These are phyloP conservation scores for Candida xiaguanensis DNA, from an alignment of 805 yeast species.

Conservation along the genomic window DNA sequence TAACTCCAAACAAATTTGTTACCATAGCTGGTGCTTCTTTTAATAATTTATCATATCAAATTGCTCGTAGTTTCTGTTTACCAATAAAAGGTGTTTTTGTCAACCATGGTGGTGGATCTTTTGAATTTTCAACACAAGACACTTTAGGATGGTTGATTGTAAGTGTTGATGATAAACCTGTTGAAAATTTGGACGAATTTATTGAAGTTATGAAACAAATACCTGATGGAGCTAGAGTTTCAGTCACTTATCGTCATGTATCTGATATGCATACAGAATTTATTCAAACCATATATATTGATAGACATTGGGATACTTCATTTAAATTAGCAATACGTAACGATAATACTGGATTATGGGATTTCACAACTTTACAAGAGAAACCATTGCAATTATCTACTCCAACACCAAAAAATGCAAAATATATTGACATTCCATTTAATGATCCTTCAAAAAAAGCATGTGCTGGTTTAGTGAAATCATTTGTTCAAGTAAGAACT, in stretches of 20 bases:
- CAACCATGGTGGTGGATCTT: conserved; percentile 74
- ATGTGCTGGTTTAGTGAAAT: conserved; percentile 55
- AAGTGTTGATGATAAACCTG: conserved; percentile 68
- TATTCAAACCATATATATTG: conserved; percentile 64
- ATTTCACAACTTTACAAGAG: conserved; percentile 49
- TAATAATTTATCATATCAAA: conserved; percentile 81
- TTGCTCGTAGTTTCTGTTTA: conserved; percentile 79
- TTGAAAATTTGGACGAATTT: conserved; percentile 71
- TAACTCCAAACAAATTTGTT: conserved; percentile 79
- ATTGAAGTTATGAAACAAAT: conserved; percentile 72
- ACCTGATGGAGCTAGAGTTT: conserved; percentile 72
- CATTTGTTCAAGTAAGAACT: conserved; percentile 69
- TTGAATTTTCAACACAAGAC: conserved; percentile 56
- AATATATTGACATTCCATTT: conserved; percentile 64
- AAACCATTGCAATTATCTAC: conserved; percentile 57
- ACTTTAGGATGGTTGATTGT: conserved; percentile 79
- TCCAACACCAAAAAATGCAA: conserved; percentile 58
- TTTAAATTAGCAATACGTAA: conserved; percentile 66
- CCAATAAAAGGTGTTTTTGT: conserved; percentile 84
- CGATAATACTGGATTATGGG: conserved; percentile 56
- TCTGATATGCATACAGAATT: conserved; percentile 75
- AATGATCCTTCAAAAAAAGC: conserved; percentile 39
- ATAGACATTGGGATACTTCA: conserved; percentile 79
- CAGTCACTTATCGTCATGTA: conserved; percentile 70
- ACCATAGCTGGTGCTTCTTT: conserved; percentile 85